phyloP scores from a whole-genome alignment of 176 grass and related monocot species.

The Avena sativa region DNA sequence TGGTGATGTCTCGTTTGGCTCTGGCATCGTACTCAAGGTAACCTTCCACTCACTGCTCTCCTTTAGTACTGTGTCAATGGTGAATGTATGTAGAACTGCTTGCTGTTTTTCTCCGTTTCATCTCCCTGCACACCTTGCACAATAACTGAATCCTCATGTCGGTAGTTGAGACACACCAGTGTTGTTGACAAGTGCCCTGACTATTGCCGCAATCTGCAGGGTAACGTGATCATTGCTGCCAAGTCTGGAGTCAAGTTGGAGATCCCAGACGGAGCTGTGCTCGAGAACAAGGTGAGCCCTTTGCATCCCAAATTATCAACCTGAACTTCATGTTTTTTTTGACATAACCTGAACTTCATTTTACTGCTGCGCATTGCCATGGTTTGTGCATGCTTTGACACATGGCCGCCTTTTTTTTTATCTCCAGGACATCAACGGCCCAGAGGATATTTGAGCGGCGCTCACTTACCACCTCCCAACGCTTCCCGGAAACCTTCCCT shows the following conservation, averaged over 20 bases:
- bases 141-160: background rate
- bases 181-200: conserved; percentile 14
- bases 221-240: conserved; percentile 70
- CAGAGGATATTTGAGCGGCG: conserved; percentile 62
- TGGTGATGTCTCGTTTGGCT: conserved; percentile 92
- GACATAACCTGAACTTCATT: background rate
- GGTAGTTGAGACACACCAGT: background rate
- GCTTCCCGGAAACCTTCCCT: conserved; percentile 29
- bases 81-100: background rate
- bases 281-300: conserved; percentile 75
- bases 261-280: conserved; percentile 67
- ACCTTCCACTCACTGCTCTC: conserved; percentile 2
- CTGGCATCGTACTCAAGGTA: conserved; percentile 86
- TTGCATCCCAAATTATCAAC: background rate
- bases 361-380: no score
- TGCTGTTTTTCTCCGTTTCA: background rate
- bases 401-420: background rate
- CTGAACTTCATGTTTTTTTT: background rate
- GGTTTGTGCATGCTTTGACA: background rate
- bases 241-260: conserved; percentile 75
- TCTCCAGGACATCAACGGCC: conserved; percentile 66
- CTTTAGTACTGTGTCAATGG: background rate
- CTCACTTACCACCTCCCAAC: background rate
- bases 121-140: background rate
- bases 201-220: conserved; percentile 44